Conservation (phyloP, 768 basidiomycete genomes). For the Lactifluus subvellereus region DNA sequence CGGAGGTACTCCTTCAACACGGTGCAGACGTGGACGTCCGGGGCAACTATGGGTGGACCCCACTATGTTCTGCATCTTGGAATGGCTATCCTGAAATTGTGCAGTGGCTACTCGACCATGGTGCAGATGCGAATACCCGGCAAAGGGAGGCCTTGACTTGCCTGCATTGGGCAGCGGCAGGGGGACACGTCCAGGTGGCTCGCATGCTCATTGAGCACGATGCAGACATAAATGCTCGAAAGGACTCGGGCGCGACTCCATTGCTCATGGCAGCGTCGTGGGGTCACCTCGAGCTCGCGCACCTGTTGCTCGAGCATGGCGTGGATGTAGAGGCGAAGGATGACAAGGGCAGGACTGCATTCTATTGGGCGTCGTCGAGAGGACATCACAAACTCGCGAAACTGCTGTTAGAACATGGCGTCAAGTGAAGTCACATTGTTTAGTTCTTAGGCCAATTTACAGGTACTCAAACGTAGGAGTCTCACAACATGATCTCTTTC, state of each 20-base stretch:
- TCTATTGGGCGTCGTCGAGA: background rate
- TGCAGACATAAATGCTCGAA: constrained; percentile 25
- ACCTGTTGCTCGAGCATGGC: background rate
- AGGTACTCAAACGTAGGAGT: no score
- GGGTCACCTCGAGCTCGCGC: background rate
- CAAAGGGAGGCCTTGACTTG: background rate
- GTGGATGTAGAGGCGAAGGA: background rate
- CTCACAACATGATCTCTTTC: no score
- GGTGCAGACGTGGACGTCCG: background rate
- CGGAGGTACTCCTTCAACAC: background rate
- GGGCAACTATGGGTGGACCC: background rate
- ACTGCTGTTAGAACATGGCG: background rate
- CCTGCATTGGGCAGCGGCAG: background rate
- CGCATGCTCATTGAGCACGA: background rate
- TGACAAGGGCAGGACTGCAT: background rate
- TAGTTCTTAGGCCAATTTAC: background rate
- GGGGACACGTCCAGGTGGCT: background rate
- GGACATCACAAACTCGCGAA: background rate
- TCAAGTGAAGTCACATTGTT: background rate
- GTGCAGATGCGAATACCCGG: background rate
- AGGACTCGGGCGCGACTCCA: background rate
- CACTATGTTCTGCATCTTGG: background rate
- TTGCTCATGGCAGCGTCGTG: background rate
- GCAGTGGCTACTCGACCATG: background rate
- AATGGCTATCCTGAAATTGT: background rate